Base-by-base conservation (phyloP, 176 grass and related monocot species). In the Oryza officinalis region DNA sequence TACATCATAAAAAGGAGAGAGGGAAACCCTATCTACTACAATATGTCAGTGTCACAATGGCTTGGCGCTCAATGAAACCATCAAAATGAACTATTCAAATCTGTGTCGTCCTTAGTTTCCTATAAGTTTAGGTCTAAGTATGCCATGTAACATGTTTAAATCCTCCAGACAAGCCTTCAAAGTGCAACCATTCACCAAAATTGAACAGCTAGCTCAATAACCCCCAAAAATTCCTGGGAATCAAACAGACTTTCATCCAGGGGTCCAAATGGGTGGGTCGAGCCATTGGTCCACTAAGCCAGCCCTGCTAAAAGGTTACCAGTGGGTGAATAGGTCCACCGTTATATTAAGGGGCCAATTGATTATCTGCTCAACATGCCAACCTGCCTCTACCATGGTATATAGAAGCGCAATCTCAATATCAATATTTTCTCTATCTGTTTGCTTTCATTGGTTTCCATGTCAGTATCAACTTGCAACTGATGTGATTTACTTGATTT, bases 71-170 rank as follows among this genome's bases (percentile, higher is more conserved):
- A 41, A 41, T 41, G 40, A 76, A 45, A 69, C 38, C 14, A 28
- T 18, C 13, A 87, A 69, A 20, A 11, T 69, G 63, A 47, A 75
- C 33, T 66, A 10, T 31, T 45, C 14, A 28, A 83, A 63, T 71
- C 37, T 76, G 27, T 61, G 20, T 8, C 71, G 45, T 75, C 47
- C 13, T 75, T 46, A 76, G 41, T n/a, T 35, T 66, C n/a, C 3
- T 38, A 38, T 4, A 81, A 35, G 57, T 69, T 82, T 12, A 22
- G 28, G 26, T 69, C 7, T 35, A 69, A 35, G 31, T 22, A 75
- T 75, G 26, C 68, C 35, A 72, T 38, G 7, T 2, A 52, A 32
- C 20, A 54, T 32, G 32, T 40, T 37, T 81, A 52, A 70, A 81
- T 28, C 35, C 28, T 81, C 22, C 46, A 52, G 35, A 37, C 43